Evolutionary conservation across 176 grass and related monocot species (phyloP), one percentile per base, ranked within the genome.

Genomic region (Urochloa ruziziensis): DNA sequence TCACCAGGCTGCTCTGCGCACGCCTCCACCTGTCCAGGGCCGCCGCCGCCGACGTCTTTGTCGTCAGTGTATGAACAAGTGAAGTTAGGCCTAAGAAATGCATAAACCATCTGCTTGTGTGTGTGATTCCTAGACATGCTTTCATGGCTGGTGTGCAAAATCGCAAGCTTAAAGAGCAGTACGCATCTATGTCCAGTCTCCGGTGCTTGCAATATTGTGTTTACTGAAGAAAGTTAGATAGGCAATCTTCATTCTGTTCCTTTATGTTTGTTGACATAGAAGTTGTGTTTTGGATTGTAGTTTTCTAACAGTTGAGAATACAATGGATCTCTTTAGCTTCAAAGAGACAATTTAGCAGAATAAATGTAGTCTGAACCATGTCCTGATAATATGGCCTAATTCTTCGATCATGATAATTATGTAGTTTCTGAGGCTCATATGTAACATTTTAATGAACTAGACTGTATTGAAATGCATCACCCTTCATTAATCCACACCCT

Each of bases 1-100:
- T 91, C 87, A 73, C 88, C 44, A 84, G 93, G 77, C 74, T 94
- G 61, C 88, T 94, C 87, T 92, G 93, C 90, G 89, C 87, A 10
- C 85, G 92, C 46, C 80, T 92, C 74, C 82, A 86, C 12, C 87
- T 94, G 29, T 67, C 86, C 62, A 63, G 88, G 33, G 28, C 70
- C 28, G 59, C 46, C 24, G 40, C 75, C 47, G 81, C 4, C 39
- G 30, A 47, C 75, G 71, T 71, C 62, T 77, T 85, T 67, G 86
- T 73, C 68, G 70, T 80, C 56, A 72, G 40, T 32, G 78, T 85
- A n/a, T n/a, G n/a, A n/a, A n/a, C n/a, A n/a, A n/a, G 16, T 32
- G 75, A 29, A 60, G 4, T 60, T 69, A 23, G 0, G 44, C 46
- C 4, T 21, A 3, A 58, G 27, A 34, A 54, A 78, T 47, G 64